Conservation (phyloP, 2,329 filamentous ascomycete species). For the Biscogniauxia mediterranea region DNA sequence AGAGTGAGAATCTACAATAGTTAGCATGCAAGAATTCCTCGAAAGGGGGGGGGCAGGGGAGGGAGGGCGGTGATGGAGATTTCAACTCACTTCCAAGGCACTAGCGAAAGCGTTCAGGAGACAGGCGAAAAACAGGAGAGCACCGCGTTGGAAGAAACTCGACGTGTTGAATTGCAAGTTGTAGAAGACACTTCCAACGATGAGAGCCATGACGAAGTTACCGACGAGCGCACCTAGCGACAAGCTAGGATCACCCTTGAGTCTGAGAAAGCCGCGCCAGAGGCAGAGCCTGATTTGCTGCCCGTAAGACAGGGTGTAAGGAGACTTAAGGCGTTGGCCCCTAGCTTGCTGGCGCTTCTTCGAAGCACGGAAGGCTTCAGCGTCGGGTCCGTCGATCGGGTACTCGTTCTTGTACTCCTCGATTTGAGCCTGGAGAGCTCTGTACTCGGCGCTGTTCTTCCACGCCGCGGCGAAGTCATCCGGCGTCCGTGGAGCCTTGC, state of each 20-base stretch:
- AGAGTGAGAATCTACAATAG: slow-evolving; percentile 67
- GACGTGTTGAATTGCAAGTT: slow-evolving; percentile 63
- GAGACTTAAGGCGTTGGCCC: slow-evolving; percentile 64
- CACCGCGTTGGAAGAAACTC: slow-evolving; percentile 77
- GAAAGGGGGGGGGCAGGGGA: background rate
- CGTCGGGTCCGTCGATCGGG: slow-evolving; percentile 55
- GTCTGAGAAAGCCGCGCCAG: slow-evolving; percentile 74
- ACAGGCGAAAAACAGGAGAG: slow-evolving; percentile 83
- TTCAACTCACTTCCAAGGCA: slow-evolving; percentile 62
- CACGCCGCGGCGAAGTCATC: slow-evolving; percentile 61
- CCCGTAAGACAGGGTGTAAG: slow-evolving; percentile 74
- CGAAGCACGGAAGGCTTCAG: slow-evolving; percentile 54
- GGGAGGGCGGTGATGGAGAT: too few relatives aligned
- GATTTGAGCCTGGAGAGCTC: slow-evolving; percentile 52
- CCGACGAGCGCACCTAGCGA: slow-evolving; percentile 67
- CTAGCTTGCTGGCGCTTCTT: slow-evolving; percentile 55
- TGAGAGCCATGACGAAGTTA: slow-evolving; percentile 73
- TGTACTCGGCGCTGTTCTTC: slow-evolving; percentile 54
- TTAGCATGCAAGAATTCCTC: slow-evolving; percentile 19
- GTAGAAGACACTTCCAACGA: slow-evolving; percentile 79
- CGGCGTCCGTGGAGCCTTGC: slow-evolving; percentile 55
- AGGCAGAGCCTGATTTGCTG: slow-evolving; percentile 80
- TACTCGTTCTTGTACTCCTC: slow-evolving; percentile 53
- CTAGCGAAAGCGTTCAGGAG: slow-evolving; percentile 82
- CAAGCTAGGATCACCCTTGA: slow-evolving; percentile 73